These are phyloP conservation scores for Termitomyces heimii DNA, from an alignment of 768 basidiomycete genomes.

Conservation along the genomic window DNA sequence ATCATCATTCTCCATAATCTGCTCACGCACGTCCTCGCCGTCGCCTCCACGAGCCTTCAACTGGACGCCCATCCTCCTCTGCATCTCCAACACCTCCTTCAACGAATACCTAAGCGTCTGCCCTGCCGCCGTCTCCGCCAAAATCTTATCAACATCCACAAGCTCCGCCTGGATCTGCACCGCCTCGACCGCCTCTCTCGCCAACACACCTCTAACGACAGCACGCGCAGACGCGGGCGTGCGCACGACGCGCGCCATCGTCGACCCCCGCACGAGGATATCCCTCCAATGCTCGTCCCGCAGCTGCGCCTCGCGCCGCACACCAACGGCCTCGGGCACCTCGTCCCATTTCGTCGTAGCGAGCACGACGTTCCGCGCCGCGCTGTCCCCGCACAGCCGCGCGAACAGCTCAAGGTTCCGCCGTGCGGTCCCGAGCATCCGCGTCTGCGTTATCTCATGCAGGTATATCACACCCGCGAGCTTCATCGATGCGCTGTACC, in stretches of 20 bases:
- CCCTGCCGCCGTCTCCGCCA: slow-evolving; percentile 26
- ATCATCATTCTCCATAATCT: slow-evolving; percentile 15
- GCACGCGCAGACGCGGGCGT: not conserved
- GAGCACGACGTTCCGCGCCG: slow-evolving; percentile 10
- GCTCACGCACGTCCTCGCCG: slow-evolving; percentile 6
- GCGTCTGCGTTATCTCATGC: slow-evolving; percentile 11
- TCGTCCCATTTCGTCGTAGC: slow-evolving; percentile 12
- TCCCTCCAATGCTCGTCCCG: slow-evolving; percentile 4
- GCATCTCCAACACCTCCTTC: slow-evolving; percentile 19
- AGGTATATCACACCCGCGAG: slow-evolving; percentile 14
- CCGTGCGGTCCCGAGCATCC: slow-evolving; percentile 10
- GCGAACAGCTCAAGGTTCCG: slow-evolving; percentile 14
- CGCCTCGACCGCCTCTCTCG: slow-evolving; percentile 4
- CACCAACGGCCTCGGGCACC: not conserved
- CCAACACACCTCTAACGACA: slow-evolving; percentile 5
- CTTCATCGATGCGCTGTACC: slow-evolving; percentile 10
- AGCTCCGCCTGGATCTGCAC: slow-evolving; percentile 27
- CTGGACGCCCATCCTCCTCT: slow-evolving; percentile 16
- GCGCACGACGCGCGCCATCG: slow-evolving; percentile 4
- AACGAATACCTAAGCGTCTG: slow-evolving; percentile 20
- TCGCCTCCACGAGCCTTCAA: slow-evolving; percentile 10
- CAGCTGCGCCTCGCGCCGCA: slow-evolving; percentile 4
- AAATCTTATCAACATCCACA: slow-evolving; percentile 19
- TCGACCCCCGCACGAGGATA: not conserved
- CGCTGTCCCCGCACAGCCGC: slow-evolving; percentile 7